These are phyloP conservation scores for Suhomyces maxii DNA, from an alignment of 1,139 yeast species.

Conservation along the genomic window DNA sequence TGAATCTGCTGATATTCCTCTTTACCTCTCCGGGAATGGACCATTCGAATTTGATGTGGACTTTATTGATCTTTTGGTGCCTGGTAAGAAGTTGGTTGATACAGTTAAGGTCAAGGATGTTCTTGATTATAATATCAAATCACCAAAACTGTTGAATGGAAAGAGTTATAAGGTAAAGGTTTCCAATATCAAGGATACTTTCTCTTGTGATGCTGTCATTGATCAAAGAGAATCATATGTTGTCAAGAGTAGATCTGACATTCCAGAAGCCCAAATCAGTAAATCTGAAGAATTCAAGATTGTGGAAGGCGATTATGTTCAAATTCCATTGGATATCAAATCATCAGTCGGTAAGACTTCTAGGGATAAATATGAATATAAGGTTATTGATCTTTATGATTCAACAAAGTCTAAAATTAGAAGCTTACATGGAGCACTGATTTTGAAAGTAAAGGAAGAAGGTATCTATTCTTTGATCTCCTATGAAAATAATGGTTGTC, in stretches of 20 bases:
- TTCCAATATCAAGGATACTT: constrained; percentile 65
- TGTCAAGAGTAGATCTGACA: constrained; percentile 22
- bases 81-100: constrained; percentile 42
- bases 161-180: constrained; percentile 69
- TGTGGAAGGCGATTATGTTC: constrained; percentile 61
- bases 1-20: constrained; percentile 42
- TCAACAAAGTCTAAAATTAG: constrained; percentile 22
- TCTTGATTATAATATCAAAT: constrained; percentile 40
- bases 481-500: constrained; percentile 67
- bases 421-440: constrained; percentile 31
- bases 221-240: constrained; percentile 41
- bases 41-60: constrained; percentile 71
- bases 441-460: constrained; percentile 49
- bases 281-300: constrained; percentile 26
- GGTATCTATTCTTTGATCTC: constrained; percentile 65
- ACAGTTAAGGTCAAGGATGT: constrained; percentile 48
- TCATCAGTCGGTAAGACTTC: constrained; percentile 30
- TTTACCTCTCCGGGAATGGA: constrained; percentile 69
- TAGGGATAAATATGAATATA: constrained; percentile 30
- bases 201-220: constrained; percentile 63
- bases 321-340: constrained; percentile 54
- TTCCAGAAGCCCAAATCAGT: constrained; percentile 15
- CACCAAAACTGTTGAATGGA: constrained; percentile 60
- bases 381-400: constrained; percentile 20
- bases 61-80: constrained; percentile 40